Conservation (phyloP, 129 eudicot species). For the Sambucus nigra region DNA sequence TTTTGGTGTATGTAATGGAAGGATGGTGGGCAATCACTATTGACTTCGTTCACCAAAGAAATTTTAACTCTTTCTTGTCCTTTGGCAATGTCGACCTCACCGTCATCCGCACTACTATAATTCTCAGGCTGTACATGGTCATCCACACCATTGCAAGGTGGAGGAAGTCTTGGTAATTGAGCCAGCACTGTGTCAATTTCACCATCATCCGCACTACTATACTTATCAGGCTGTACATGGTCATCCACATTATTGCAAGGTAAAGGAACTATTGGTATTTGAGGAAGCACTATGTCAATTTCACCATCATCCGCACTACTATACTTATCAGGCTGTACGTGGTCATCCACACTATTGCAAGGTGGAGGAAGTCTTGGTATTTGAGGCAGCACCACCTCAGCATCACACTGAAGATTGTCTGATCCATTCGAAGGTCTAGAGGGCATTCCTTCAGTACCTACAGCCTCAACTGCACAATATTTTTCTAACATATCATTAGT, state of each 20-base stretch:
- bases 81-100: constrained; percentile 51
- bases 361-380: constrained; percentile 18
- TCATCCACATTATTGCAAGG: background rate
- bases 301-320: constrained; percentile 5
- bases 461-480: constrained; percentile 17
- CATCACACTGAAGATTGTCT: constrained; percentile 13
- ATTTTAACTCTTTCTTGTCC: constrained; percentile 68
- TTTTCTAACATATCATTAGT: constrained; percentile 17
- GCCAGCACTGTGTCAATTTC: background rate
- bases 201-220: constrained; percentile 6
- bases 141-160: constrained; percentile 21
- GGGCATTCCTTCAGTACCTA: constrained; percentile 3
- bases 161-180: constrained; percentile 9
- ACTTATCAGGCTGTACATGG: background rate
- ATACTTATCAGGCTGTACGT: constrained; percentile 6
- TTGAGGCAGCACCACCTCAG: constrained; percentile 5
- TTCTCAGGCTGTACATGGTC: constrained; percentile 9
- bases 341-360: constrained; percentile 14
- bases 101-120: constrained; percentile 10
- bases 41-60: constrained; percentile 51
- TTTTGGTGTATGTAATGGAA: constrained; percentile 72
- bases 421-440: constrained; percentile 15
- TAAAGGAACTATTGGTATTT: background rate
- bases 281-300: too few species aligned
- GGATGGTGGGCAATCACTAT: constrained; percentile 49